Conservation (phyloP, 257 asterid genomes). For the Solanum acaule region DNA sequence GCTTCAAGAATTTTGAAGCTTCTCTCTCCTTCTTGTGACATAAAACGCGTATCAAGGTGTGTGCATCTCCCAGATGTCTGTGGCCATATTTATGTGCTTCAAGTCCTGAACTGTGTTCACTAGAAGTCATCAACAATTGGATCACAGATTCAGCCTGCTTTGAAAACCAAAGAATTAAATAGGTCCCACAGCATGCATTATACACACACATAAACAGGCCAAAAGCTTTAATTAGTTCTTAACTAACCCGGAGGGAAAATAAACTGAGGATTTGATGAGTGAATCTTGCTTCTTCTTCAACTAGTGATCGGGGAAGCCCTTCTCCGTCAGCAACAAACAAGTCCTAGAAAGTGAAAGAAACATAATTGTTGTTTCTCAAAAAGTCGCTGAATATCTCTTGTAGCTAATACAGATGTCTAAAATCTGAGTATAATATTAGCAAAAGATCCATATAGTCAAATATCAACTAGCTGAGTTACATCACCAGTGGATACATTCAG, state of each 20-base stretch:
- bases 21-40: constrained; percentile 91
- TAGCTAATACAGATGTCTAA: not conserved
- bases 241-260: constrained; percentile 67
- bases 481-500: not conserved
- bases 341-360: constrained; percentile 42
- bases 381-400: not conserved
- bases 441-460: not conserved
- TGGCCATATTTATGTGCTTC: constrained; percentile 31
- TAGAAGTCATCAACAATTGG: constrained; percentile 75
- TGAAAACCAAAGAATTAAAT: constrained; percentile 6
- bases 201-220: not conserved
- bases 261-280: constrained; percentile 61
- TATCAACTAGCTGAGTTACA: not conserved
- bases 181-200: not conserved
- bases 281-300: constrained; percentile 72
- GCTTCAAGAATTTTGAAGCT: constrained; percentile 82
- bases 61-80: constrained; percentile 63
- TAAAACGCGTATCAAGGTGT: constrained; percentile 71
- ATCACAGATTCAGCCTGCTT: constrained; percentile 71
- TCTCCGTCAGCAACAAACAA: constrained; percentile 96
- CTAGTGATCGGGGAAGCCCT: constrained; percentile 91
- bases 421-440: not conserved
- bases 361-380: not conserved
- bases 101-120: constrained; percentile 54
- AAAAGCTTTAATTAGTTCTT: not conserved